Evolutionary conservation across 768 basidiomycete species (phyloP), one percentile per base, ranked within the genome.

Genomic region (Coprinellus micaceus): DNA sequence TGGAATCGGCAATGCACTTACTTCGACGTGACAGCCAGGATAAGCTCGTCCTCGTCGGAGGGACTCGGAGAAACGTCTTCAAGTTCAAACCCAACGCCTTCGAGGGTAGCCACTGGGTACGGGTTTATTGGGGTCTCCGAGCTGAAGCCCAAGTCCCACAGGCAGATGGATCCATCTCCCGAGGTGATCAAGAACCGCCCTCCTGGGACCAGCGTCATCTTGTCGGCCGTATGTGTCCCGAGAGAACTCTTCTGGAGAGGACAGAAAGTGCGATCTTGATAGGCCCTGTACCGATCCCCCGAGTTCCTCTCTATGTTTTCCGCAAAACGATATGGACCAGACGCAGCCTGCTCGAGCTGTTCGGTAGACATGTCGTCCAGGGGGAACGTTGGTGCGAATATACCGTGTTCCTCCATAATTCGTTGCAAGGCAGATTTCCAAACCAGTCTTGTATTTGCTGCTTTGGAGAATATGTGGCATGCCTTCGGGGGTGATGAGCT

Each of bases 81-180:
- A 37, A 37, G 36, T 9, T 37, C 36, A 9, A 9, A 37, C 36
- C 36, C 36, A 37, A 37, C 36, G 9, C 36, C 9, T 37, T 17
- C 36, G 36, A 37, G 36, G 17, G 40, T 36, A 9, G 39, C 58
- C 19, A 59, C 36, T 21, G 54, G 54, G 6, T 19, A 3, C 17
- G 43, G 21, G 13, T 56, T 56, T 15, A 59, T 47, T 11, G 28
- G 25, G n/a, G 47, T 21, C 7, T 36, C 30, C 30, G 53, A 15
- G 30, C 43, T 49, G 39, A 11, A 56, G 11, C 59, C 59, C 9
- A 60, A 51, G 26, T 60, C 59, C 59, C 59, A 60, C 11, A 60
- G 43, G 41, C 7, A 33, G 13, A 33, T 33, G 29, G 25, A 60
- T 11, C 17, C 4, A 25, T 22, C 17, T 36, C 10, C 33, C 2